Evolutionary conservation across 177 flowering plant genomes (phyloP).

Genomic region (Vitis hybrid): DNA sequence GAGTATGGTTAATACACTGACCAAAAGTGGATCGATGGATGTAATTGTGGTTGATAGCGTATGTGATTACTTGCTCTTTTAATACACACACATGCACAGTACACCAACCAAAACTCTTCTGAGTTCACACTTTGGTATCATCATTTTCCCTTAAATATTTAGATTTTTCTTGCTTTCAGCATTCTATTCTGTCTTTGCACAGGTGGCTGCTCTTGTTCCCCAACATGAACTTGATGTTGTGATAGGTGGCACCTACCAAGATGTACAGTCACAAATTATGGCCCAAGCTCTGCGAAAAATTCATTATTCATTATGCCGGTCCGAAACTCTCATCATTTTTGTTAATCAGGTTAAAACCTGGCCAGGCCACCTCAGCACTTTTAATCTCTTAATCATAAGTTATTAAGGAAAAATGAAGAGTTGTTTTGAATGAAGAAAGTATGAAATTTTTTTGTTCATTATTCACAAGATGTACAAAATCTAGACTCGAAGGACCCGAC

Average conservation of each 20-base stretch:
- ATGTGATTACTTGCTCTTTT: constrained; percentile 27
- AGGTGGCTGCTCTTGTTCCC: constrained; percentile 95
- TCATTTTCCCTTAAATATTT: not conserved
- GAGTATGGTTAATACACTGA: constrained; percentile 62
- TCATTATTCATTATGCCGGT: constrained; percentile 51
- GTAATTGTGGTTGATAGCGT: constrained; percentile 93
- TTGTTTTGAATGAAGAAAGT: too few relatives aligned
- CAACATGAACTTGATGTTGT: constrained; percentile 59
- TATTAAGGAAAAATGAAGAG: too few relatives aligned
- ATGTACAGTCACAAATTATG: constrained; percentile 62
- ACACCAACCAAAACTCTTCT: too few relatives aligned
- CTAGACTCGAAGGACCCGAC: too few relatives aligned
- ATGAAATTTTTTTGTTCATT: too few relatives aligned
- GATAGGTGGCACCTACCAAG: constrained; percentile 22
- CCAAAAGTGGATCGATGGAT: constrained; percentile 74
- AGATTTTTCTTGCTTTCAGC: constrained; percentile 3
- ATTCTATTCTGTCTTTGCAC: constrained; percentile 11
- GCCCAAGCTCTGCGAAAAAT: constrained; percentile 74
- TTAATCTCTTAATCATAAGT: not conserved
- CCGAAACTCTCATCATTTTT: constrained; percentile 72
- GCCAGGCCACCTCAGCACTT: not conserved
- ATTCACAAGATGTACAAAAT: too few relatives aligned
- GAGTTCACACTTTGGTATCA: not conserved
- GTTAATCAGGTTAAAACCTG: constrained; percentile 65
- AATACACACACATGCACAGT: too few relatives aligned